phyloP scores from a whole-genome alignment of 495 filamentous ascomycete genomes.

The Bacidia rubella region DNA sequence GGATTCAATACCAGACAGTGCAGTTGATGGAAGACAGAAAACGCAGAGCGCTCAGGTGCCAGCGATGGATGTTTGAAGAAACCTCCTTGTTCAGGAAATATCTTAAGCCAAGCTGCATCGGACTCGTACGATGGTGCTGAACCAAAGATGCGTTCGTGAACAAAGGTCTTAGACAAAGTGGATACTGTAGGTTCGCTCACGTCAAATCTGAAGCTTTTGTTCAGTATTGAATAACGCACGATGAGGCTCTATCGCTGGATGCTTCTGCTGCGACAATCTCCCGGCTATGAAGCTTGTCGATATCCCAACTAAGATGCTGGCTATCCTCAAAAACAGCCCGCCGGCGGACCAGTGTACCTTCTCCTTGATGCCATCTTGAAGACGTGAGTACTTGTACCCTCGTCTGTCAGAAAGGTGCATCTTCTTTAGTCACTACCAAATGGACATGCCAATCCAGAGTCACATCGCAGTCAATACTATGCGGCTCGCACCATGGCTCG shows the following conservation, averaged over 20 bases:
- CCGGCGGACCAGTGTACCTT: neutral
- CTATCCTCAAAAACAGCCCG: neutral
- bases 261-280: no score
- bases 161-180: no score
- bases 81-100: conserved; percentile 15
- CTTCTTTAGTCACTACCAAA: no score
- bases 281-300: neutral
- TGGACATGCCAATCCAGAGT: no score
- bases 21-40: conserved; percentile 18
- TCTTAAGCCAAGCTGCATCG: conserved; percentile 6
- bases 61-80: conserved; percentile 14
- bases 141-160: conserved; percentile 7
- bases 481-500: no score
- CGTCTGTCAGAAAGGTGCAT: no score
- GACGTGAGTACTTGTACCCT: neutral
- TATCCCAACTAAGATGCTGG: neutral
- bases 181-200: no score
- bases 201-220: no score
- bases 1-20: conserved; percentile 13
- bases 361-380: neutral
- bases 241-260: no score
- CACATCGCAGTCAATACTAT: no score
- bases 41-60: conserved; percentile 12
- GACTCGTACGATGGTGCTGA: conserved; percentile 5
- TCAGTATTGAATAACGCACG: no score